Evolutionary conservation across 257 asterid species (phyloP), one percentile per base, ranked within the genome.

Genomic region (Schizonepeta tenuifolia): DNA sequence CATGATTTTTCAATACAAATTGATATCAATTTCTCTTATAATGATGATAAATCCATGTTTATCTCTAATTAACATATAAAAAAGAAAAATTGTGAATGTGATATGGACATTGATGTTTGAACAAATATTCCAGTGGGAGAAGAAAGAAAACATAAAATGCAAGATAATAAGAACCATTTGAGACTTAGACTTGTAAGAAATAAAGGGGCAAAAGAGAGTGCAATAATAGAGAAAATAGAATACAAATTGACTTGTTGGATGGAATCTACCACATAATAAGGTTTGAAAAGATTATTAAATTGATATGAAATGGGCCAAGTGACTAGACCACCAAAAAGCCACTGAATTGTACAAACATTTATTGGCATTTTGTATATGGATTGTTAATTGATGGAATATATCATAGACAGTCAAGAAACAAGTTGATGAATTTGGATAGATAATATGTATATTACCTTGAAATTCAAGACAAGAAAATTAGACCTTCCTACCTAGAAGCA

Each of bases 301-400:
- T 17, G 21, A 38, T 56, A 17, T 26, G 13, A 18, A 66, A 56
- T 55, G 62, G 55, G 43, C 54, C 24, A 20, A 50, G 41, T 10
- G n/a, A 12, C 31, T 31, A 67, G 4, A 58, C 50, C 6, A 12
- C 51, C 59, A 59, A 26, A 69, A 54, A 31, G 51, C 35, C 14
- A 56, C 53, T 41, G 22, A 28, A 46, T 13, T 24, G 13, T 3
- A 47, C 33, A 65, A 2, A 15, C 53, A 36, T 49, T 58, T 77
- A 18, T 72, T 72, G 82, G 71, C 82, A 66, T 49, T 59, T 59
- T 71, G 12, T 49, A 3, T 17, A 44, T 71, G 81, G 65, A 71
- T 56, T 47, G 6, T 57, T 66, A 9, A 33, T 41, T 22, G 28
- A 65, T 15, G 74, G 77, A 77, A 71, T 70, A 71, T 70, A 59